Base-by-base conservation (phyloP, 2,329 filamentous ascomycete genomes). In the Penicillium sp. region DNA sequence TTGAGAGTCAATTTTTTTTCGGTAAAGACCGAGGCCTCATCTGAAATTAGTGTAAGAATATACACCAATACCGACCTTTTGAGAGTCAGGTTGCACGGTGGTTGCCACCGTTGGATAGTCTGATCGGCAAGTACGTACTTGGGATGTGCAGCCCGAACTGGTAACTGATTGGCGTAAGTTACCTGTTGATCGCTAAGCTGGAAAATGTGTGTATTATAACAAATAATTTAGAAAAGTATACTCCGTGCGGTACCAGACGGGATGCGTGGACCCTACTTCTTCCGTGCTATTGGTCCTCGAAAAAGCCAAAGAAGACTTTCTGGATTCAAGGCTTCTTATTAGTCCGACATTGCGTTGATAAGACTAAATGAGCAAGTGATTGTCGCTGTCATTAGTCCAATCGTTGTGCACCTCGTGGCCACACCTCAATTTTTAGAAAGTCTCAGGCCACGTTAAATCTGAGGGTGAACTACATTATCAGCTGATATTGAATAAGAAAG, bases 361-460 rank as follows among this genome's bases (percentile, higher is more conserved):
- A 65, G 60, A 61, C 55, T 30, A 52, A 59, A 57, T 59, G 61
- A 61, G 57, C 42, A 55, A 59, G 46, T 63, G 61, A 62, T 65
- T 61, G 53, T 53, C 63, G 60, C 61, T 64, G 61, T 63, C 63
- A 65, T 57, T 50, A 33, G 48, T 49, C 61, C 63, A 65, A 65
- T 65, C 49, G 46, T 35, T 17, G 49, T 57, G 47, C 49, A 53
- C 59, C 62, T 63, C 61, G 61, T 61, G 63, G 63, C 58, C 59
- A 65, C 58, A 58, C 28, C 46, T 17, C 38, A 46, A 51, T 16
- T 38, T 45, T 52, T 41, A 41, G 46, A 33, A 33, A 22, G 22
- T 22, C 22, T 22, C 22, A 22, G 22, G n/a, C n/a, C 22, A 3
- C 3, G 2, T 22, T 22, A 22, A 22, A 22, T 22, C 22, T 22